Base-by-base conservation (phyloP, 2,329 filamentous ascomycete species). In the Meredithiella fracta region DNA sequence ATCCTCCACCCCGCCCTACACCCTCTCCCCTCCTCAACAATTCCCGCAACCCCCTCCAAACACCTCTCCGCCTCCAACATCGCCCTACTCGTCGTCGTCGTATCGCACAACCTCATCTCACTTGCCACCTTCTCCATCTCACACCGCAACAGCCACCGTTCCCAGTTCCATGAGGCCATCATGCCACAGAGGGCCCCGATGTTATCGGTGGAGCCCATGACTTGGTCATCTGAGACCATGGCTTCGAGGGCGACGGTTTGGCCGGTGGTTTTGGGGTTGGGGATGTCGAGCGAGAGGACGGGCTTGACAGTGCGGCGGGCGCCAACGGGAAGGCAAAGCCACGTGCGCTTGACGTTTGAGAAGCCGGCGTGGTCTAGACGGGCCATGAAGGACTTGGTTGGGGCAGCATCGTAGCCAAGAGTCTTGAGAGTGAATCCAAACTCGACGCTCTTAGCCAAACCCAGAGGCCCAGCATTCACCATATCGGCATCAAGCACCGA, bases 81-180 rank as follows among this genome's bases (percentile, higher is more conserved):
- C 51, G 75, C 72, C 47, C 70, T 66, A 22, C 75, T 71, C 8
- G 75, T 66, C 38, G 72, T 74, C 29, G 75, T 73, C 3, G 70
- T 78, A 62, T 79, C 75, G 3, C 69, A 69, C 23, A 80, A 71
- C 9, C 77, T 68, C 59, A 76, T 67, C 65, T 87, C 82, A 25
- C 86, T 85, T 65, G 87, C 73, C 3, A 74, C 73, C 67, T 78
- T 92, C 72, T 96, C 90, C 70, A 83, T 78, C 70, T 92, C 86
- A 63, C 91, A 77, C 64, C 88, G 86, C 62, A 96, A 71, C 67
- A 97, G 78, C 92, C 92, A 98, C 67, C 87, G 85, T 76, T 98
- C 92, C 91, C 90, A 98, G 66, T 83, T 82, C 82, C 89, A 92
- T 25, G 85, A 83, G 3, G 88, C 92, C 0, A 91, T 80, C 42